Evolutionary conservation across 495 filamentous ascomycete species (phyloP), one percentile per base, ranked within the genome.

Genomic region (Penicillium argentinense): DNA sequence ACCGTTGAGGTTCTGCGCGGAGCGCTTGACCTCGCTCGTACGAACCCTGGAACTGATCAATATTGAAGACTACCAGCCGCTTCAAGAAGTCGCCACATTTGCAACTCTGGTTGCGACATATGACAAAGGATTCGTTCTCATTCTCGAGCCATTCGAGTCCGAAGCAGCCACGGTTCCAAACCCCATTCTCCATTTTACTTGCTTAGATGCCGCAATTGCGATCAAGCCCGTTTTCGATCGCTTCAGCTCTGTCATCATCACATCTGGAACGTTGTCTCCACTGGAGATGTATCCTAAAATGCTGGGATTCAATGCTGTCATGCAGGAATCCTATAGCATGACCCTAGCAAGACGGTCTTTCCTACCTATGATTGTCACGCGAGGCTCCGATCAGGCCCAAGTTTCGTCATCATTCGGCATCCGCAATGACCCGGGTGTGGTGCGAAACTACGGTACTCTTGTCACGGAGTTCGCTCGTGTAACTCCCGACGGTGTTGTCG

Each of bases 201-300:
- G 95, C 54, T 76, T 99, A 18, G 95, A 99, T 72, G 95, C 95
- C 12, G 93, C 95, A 4, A 99, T 99, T 49, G 95, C 95, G 36
- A 97, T 99, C 65, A 96, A 91, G 58, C 95, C 95, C 1, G 91
- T 99, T 7, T 95, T 97, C 60, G 93, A 99, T 43, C 85, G 95
- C 25, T 99, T 99, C 66, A 87, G 84, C 59, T 97, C 95, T 5
- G 95, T 99, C 43, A 91, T 99, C 66, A 97, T 99, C 64, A 99
- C 95, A 4, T 97, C 95, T 0, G 95, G 95, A 57, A 99, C 95
- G 3, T 86, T 99, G 40, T 97, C 93, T 0, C 95, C 95, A 0
- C 66, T 99, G 4, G 95, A 99, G 64, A 97, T 99, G 91, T 99
- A 97, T 62, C 95, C 95, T 0, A 96, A 96, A 57, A 97, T 99